A percentile compares a stretch with the other conserved stretches of the same genome.
Evolutionary conservation across 192 early-diverging fungal species (phyloP).

Genomic region (Endogone sp.): DNA sequence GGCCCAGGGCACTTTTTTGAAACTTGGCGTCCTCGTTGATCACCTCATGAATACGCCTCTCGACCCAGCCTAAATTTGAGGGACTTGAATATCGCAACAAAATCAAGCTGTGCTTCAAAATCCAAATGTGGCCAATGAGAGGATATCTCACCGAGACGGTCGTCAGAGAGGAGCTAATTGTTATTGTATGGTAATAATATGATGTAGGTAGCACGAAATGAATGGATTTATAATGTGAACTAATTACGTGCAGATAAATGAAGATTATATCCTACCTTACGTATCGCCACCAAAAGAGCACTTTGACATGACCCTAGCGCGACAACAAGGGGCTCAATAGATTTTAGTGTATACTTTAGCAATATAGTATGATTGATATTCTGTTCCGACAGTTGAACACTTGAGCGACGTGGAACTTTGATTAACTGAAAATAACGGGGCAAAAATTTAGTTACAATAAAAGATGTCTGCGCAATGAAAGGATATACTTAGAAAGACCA

Average conservation of each 20-base stretch:
- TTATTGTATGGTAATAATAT: no score
- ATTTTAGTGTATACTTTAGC: conserved; percentile 63
- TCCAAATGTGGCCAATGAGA: no score
- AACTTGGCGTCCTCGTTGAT: conserved; percentile 68
- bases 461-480: conserved; percentile 15
- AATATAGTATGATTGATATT: conserved; percentile 65
- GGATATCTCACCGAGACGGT: no score
- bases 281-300: conserved; percentile 40
- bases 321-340: conserved; percentile 34
- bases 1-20: conserved; percentile 70
- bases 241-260: no score
- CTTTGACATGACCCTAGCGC: conserved; percentile 33
- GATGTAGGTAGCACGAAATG: no score
- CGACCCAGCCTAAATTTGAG: conserved; percentile 27
- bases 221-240: no score
- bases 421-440: conserved; percentile 25
- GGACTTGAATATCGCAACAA: no score
- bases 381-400: conserved; percentile 54
- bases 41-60: conserved; percentile 49
- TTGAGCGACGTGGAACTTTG: conserved; percentile 40
- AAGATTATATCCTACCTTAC: no score
- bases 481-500: no score
- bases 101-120: no score
- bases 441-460: background rate
- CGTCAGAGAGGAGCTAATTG: no score